Percentiles rank a stretch among this genome's conserved stretches.
Evolutionary conservation across 192 early-diverging fungal species (phyloP).

Genomic region (Paraglomus occultum): DNA sequence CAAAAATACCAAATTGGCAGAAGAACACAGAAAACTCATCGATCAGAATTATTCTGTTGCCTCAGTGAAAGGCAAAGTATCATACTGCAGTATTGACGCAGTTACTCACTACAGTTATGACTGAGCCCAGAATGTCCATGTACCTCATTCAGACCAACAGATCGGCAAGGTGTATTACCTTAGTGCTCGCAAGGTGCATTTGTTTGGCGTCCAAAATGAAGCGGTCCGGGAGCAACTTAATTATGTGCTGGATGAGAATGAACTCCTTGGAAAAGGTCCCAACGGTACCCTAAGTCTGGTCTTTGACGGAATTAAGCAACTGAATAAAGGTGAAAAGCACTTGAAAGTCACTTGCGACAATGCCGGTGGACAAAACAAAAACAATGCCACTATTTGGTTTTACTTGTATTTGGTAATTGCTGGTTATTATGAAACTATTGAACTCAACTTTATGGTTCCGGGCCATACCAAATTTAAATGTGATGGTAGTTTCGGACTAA

Average conservation of each 20-base stretch:
- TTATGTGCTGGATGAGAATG: conserved; percentile 22
- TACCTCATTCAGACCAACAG: conserved; percentile 23
- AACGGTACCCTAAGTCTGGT: conserved; percentile 17
- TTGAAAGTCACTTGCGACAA: conserved; percentile 31
- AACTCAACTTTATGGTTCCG: conserved; percentile 15
- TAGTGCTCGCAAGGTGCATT: conserved; percentile 21
- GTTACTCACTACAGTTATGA: conserved; percentile 25
- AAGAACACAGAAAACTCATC: conserved; percentile 16
- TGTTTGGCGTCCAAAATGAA: conserved; percentile 32
- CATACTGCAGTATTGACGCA: conserved; percentile 6
- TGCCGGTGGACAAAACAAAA: conserved; percentile 20
- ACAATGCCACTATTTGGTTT: conserved; percentile 21
- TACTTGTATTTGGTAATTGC: conserved; percentile 15
- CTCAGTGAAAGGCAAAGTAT: neutral
- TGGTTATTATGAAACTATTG: conserved; percentile 19
- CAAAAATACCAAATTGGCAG: conserved; percentile 28
- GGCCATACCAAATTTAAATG: conserved; percentile 33
- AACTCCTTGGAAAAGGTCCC: conserved; percentile 11
- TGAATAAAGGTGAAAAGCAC: conserved; percentile 31
- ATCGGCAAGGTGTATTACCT: conserved; percentile 1
- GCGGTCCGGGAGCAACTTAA: conserved; percentile 25
- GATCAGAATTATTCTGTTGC: neutral
- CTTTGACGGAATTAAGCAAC: conserved; percentile 27
- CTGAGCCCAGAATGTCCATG: conserved; percentile 20
- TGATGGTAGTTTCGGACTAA: conserved; percentile 29